Percentiles rank a stretch among this genome's conserved stretches.
These are phyloP conservation scores for Phialophora tarda DNA, from an alignment of 2,329 filamentous ascomycete genomes.

Conservation along the genomic window DNA sequence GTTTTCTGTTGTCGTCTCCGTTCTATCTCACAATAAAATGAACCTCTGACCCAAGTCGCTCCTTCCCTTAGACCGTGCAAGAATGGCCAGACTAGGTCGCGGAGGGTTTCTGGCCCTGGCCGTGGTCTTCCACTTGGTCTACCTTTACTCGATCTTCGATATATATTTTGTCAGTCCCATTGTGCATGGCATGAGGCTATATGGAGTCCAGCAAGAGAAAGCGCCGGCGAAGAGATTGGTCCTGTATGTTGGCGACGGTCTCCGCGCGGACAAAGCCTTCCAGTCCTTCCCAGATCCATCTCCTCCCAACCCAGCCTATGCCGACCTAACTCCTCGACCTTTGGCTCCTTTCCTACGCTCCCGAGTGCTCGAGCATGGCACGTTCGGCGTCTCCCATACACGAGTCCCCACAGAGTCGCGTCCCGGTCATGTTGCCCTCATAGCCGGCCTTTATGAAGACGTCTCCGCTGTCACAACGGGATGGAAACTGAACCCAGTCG, in stretches of 20 bases:
- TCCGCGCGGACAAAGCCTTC: conserved; percentile 97
- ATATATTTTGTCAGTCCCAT: conserved; percentile 99
- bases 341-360: conserved; percentile 92
- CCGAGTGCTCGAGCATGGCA: conserved; percentile 83
- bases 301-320: conserved; percentile 58
- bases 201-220: conserved; percentile 65
- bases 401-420: conserved; percentile 95
- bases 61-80: conserved; percentile 28
- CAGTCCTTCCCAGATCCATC: conserved; percentile 90
- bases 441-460: conserved; percentile 96
- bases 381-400: conserved; percentile 96
- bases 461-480: conserved; percentile 96
- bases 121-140: conserved; percentile 89
- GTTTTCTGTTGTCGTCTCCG: not conserved
- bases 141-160: conserved; percentile 95
- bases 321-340: conserved; percentile 72
- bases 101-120: conserved; percentile 86
- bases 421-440: conserved; percentile 94
- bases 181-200: conserved; percentile 90
- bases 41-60: conserved; percentile 38
- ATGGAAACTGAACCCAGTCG: conserved; percentile 97
- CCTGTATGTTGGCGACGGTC: conserved; percentile 93
- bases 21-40: conserved; percentile 13
- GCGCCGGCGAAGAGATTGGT: conserved; percentile 89
- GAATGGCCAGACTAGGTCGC: conserved; percentile 65